Conservation (phyloP, 1,284 basidiomycete genomes). For the Ganoderma multipileum region DNA sequence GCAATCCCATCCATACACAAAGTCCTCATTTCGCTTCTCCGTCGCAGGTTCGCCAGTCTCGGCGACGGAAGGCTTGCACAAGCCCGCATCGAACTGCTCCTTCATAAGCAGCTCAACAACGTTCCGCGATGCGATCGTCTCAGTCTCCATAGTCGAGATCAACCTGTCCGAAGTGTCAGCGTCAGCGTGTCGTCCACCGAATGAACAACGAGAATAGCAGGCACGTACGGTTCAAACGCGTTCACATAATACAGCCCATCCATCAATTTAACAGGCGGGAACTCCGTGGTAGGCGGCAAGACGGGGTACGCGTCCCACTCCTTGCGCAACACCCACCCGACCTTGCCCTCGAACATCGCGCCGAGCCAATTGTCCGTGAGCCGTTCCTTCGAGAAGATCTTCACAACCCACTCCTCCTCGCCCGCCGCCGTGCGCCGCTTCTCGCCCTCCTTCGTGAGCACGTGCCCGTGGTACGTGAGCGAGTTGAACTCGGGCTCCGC, state of each 20-base stretch:
- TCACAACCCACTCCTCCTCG: slow-evolving; percentile 65
- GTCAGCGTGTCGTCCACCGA: slow-evolving; percentile 4
- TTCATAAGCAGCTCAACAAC: slow-evolving; percentile 79
- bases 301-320: slow-evolving; percentile 84
- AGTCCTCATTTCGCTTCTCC: slow-evolving; percentile 42
- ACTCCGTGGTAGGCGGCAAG: slow-evolving; percentile 70
- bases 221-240: slow-evolving; percentile 73
- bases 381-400: slow-evolving; percentile 82
- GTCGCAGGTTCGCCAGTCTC: slow-evolving; percentile 9
- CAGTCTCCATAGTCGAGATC: slow-evolving; percentile 92
- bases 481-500: slow-evolving; percentile 86
- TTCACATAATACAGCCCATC: slow-evolving; percentile 89
- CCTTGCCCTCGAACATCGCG: slow-evolving; percentile 66
- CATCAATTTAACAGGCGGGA: slow-evolving; percentile 80
- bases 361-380: slow-evolving; percentile 76
- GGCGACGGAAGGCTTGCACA: slow-evolving; percentile 52
- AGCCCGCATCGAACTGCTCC: slow-evolving; percentile 67
- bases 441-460: slow-evolving; percentile 44
- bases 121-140: slow-evolving; percentile 86
- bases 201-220: slow-evolving; percentile 1
- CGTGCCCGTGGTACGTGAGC: slow-evolving; percentile 81
- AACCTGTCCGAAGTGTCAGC: slow-evolving; percentile 51
- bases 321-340: slow-evolving; percentile 87
- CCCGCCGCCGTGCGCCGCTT: slow-evolving; percentile 29
- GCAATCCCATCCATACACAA: slow-evolving; percentile 77